These are phyloP conservation scores for Pseudogymnoascus sp. DNA, from an alignment of 2,329 filamentous ascomycete species.

Conservation along the genomic window DNA sequence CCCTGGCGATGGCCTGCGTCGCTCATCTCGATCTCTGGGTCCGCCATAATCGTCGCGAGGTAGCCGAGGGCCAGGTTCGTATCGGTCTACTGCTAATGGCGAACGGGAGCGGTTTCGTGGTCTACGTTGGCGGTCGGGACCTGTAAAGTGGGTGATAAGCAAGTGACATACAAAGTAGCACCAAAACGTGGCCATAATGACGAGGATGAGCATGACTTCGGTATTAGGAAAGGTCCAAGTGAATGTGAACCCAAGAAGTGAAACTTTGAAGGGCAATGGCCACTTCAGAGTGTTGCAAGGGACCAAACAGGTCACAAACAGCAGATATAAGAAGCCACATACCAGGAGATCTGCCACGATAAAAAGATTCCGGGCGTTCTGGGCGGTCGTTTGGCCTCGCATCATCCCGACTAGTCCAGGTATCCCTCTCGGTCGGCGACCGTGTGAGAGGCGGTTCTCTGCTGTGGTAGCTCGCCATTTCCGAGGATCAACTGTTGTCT, in stretches of 20 bases:
- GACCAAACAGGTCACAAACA: background rate
- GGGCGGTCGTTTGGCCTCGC: constrained; percentile 16
- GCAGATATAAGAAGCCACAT: constrained; percentile 30
- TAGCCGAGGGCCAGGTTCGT: constrained; percentile 57
- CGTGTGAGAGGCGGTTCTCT: constrained; percentile 25
- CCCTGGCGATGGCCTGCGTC: constrained; percentile 49
- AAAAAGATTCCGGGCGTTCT: constrained; percentile 51
- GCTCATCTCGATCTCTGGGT: constrained; percentile 37
- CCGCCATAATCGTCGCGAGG: constrained; percentile 57
- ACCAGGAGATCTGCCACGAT: constrained; percentile 64
- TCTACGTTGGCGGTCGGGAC: constrained; percentile 44
- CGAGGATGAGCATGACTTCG: background rate
- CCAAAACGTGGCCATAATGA: background rate
- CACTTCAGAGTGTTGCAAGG: background rate
- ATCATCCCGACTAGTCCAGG: constrained; percentile 27
- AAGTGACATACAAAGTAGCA: constrained; percentile 8
- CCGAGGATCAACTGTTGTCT: background rate
- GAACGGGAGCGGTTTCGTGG: constrained; percentile 60
- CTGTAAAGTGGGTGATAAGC: constrained; percentile 31
- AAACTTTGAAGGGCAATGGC: background rate
- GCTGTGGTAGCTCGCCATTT: constrained; percentile 9
- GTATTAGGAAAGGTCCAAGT: constrained; percentile 1
- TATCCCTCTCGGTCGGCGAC: constrained; percentile 27
- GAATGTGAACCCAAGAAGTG: background rate
- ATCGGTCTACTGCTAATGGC: constrained; percentile 60